Conservation (phyloP, 1,139 yeast genomes). For the Blastobotrys arbuscula region DNA sequence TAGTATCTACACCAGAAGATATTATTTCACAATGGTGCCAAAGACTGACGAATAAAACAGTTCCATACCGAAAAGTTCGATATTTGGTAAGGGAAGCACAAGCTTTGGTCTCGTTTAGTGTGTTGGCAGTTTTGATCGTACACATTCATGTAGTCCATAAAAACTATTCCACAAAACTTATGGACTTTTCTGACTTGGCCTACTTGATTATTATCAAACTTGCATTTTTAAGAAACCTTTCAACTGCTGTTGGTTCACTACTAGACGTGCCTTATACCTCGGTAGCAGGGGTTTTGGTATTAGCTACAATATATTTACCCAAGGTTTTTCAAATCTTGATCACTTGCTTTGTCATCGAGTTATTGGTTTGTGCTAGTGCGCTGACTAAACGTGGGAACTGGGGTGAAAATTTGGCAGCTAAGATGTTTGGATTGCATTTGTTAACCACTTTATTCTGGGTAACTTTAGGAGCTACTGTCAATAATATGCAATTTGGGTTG, state of each 20-base stretch:
- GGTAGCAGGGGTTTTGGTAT: conserved; percentile 3
- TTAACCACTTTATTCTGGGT: conserved; percentile 4
- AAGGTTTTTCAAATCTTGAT: neutral
- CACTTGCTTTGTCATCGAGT: conserved; percentile 3
- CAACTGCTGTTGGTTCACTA: neutral
- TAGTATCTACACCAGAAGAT: conserved; percentile 11
- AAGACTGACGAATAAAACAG: neutral
- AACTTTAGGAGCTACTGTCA: neutral
- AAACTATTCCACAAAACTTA: neutral
- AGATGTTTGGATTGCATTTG: conserved; percentile 1
- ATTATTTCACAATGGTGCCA: conserved; percentile 3
- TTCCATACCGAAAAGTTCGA: neutral
- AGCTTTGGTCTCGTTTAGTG: conserved; percentile 6
- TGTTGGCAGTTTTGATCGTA: conserved; percentile 4
- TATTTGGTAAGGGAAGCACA: conserved; percentile 1
- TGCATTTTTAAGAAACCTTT: conserved; percentile 2
- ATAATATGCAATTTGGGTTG: neutral
- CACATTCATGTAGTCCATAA: neutral
- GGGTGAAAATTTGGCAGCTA: neutral
- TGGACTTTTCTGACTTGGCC: neutral
- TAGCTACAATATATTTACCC: conserved; percentile 5
- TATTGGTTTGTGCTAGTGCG: neutral
- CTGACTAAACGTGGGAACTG: neutral
- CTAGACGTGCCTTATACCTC: conserved; percentile 2
- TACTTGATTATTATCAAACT: conserved; percentile 1